Base-by-base conservation (phyloP, 768 basidiomycete genomes). In the Mycena crocata region DNA sequence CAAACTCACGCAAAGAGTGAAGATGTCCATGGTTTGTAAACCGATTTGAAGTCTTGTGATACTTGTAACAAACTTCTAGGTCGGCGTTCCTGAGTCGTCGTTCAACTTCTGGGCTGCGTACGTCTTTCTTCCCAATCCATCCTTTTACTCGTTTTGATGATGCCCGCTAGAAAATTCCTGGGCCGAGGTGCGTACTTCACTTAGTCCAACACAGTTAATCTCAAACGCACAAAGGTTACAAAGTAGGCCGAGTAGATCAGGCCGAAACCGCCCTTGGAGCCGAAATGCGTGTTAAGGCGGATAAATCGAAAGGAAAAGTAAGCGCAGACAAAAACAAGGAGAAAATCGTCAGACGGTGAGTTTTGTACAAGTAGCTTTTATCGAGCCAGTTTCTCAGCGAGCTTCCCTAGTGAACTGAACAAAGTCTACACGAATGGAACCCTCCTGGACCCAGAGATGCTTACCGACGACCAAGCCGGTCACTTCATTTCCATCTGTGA, bases 361-460 rank as follows among this genome's bases (percentile, higher is more conserved):
- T 72, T 21, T 26, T n/a, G n/a, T 40, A 44, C n/a, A 46, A 50
- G 26, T 31, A n/a, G 14, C 57, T 30, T 1, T 59, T 19, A 8
- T 49, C 28, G 40, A 26, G 19, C 21, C 24, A 26, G 26, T 50
- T 19, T 30, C 34, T 62, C 15, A 23, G 45, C 56, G 71, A 30
- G 10, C 26, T 62, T 71, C 32, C 49, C 66, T 74, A 92, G 92
- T 51, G 98, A 96, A 73, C 84, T 99, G 54, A 93, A 93, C 78
- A 97, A 96, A 82, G 95, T 99, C 46, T 93, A 96, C 75, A 99
- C 98, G 0, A 94, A 94, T 56, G 98, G 98, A 3, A 99, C 98
- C 0, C 89, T 99, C 28, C 92, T 98, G 50, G 98, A 99, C 71
- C 90, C 90, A 14, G 89, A 92, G 49, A 89, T 97, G 61, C 84